Evolutionary conservation across 23 red algal species (phyloP).

Genomic region (Cyanidiococcus yangmingshanensis): DNA sequence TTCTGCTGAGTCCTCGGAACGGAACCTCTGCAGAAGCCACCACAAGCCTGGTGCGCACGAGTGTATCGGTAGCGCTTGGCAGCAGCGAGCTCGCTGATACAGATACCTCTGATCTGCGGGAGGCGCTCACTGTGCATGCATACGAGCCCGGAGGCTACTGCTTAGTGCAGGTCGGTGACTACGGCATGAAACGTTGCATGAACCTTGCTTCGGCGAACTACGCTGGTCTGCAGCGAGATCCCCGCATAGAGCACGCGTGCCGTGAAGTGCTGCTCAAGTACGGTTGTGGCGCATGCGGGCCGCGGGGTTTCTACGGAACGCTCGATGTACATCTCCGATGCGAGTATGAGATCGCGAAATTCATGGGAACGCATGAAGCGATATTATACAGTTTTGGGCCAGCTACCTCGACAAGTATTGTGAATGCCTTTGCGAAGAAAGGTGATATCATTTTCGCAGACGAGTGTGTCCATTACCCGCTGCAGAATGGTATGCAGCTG

Average conservation of each 20-base stretch:
- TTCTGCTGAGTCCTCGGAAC: background rate
- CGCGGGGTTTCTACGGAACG: constrained; percentile 91
- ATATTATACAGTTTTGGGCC: constrained; percentile 93
- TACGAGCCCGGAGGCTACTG: constrained; percentile 4
- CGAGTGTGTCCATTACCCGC: constrained; percentile 33
- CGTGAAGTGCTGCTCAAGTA: background rate
- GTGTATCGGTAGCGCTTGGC: background rate
- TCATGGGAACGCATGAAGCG: constrained; percentile 35
- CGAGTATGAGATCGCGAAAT: constrained; percentile 58
- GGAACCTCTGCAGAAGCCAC: background rate
- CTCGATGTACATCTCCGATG: constrained; percentile 61
- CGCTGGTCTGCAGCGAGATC: background rate
- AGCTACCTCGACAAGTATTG: constrained; percentile 47
- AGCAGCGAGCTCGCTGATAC: background rate
- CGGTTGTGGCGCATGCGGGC: constrained; percentile 14
- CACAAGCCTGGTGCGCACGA: background rate
- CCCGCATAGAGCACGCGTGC: background rate
- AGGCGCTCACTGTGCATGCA: background rate
- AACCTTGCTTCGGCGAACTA: constrained; percentile 10
- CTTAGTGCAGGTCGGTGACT: background rate
- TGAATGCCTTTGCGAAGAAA: constrained; percentile 85
- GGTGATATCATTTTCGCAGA: constrained; percentile 80
- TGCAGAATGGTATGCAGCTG: constrained; percentile 53
- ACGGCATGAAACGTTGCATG: background rate
- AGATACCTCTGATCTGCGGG: background rate